Percentiles rank a stretch among this genome's conserved stretches.
phyloP scores from a whole-genome alignment of 2,329 filamentous ascomycete genomes.

The Cladosporium sp. region DNA sequence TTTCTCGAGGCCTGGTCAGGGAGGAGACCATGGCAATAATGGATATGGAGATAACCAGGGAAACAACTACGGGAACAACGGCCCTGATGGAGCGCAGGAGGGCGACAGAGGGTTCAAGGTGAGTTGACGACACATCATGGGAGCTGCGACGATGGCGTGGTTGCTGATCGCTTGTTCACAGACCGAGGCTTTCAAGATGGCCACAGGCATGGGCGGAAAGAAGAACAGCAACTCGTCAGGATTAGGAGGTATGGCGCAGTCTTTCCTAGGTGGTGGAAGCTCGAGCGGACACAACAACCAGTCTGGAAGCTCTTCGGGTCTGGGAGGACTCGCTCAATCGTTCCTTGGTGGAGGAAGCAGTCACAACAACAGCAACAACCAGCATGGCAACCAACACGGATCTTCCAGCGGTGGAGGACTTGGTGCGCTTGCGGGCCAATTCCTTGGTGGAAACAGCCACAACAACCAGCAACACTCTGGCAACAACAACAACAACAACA shows the following conservation, averaged over 20 bases:
- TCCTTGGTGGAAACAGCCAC: conserved; percentile 31
- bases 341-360: conserved; percentile 31
- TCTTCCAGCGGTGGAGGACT: conserved; percentile 20
- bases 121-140: not conserved
- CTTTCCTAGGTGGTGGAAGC: conserved; percentile 31
- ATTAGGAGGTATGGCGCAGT: conserved; percentile 26
- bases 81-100: conserved; percentile 23
- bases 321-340: conserved; percentile 26
- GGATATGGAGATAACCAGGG: conserved; percentile 7
- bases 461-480: conserved; percentile 25
- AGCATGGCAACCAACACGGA: conserved; percentile 13
- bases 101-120: conserved; percentile 24
- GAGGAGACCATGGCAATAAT: conserved; percentile 21
- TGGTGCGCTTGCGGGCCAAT: conserved; percentile 24
- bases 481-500: conserved; percentile 10
- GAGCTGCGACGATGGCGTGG: no score
- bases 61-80: conserved; percentile 11
- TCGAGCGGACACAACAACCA: conserved; percentile 25
- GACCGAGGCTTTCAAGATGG: conserved; percentile 24
- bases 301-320: conserved; percentile 18
- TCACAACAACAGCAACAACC: conserved; percentile 8
- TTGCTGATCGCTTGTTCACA: not conserved
- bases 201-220: conserved; percentile 16
- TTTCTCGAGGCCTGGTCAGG: conserved; percentile 33
- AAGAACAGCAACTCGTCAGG: conserved; percentile 19